These are phyloP conservation scores for Pythium dissotocum DNA, from an alignment of 352 stramenopile genomes.

Conservation along the genomic window DNA sequence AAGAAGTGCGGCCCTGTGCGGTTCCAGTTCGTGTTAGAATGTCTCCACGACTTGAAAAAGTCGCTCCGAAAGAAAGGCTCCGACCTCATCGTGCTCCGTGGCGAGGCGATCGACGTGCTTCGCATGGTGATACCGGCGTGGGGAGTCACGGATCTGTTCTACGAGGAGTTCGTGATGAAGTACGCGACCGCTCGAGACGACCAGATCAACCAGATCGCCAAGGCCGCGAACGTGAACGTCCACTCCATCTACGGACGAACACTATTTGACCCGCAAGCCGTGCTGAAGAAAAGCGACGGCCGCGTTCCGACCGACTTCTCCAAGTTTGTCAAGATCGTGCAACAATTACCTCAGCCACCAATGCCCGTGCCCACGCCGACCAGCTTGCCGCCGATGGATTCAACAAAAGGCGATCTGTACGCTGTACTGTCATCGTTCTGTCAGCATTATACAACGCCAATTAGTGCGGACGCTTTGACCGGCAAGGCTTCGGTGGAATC, in stretches of 20 bases:
- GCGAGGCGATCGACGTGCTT: conserved; percentile 60
- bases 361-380: conserved; percentile 41
- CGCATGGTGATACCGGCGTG: conserved; percentile 50
- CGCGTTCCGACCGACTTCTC: conserved; percentile 48
- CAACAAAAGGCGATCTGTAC: conserved; percentile 32
- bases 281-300: conserved; percentile 52
- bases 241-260: conserved; percentile 42
- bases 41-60: conserved; percentile 71
- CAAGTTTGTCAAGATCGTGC: conserved; percentile 53
- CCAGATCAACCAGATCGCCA: conserved; percentile 39
- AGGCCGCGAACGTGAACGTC: conserved; percentile 38
- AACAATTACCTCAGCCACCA: conserved; percentile 51
- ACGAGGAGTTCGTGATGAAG: conserved; percentile 55
- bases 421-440: conserved; percentile 20
- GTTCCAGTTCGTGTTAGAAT: conserved; percentile 94
- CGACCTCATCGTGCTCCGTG: conserved; percentile 53
- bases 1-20: conserved; percentile 64
- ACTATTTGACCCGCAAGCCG: conserved; percentile 57
- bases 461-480: conserved; percentile 27
- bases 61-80: conserved; percentile 37
- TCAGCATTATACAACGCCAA: conserved; percentile 32
- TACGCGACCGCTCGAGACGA: conserved; percentile 52
- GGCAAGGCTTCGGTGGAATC: conserved; percentile 24
- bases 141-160: conserved; percentile 71
- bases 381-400: conserved; percentile 26